A percentile compares a stretch with the other conserved stretches of the same genome.
Evolutionary conservation across 2,329 filamentous ascomycete species (phyloP).

Genomic region (Cyanodermella asteris): DNA sequence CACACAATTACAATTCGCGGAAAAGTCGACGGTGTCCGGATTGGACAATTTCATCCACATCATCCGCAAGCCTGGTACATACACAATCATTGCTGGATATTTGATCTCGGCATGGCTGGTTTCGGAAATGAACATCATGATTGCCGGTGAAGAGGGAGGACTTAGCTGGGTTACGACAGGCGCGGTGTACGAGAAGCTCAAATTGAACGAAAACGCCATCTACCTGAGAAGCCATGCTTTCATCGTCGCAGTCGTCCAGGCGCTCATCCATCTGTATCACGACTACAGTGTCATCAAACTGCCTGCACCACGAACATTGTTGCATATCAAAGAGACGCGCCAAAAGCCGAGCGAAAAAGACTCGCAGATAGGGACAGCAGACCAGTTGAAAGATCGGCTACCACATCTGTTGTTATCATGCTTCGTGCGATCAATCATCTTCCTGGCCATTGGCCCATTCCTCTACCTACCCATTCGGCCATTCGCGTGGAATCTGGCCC

Average conservation of each 20-base stretch:
- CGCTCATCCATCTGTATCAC: constrained; percentile 42
- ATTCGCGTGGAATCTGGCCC: constrained; percentile 44
- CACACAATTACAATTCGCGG: constrained; percentile 55
- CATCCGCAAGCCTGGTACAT: constrained; percentile 14
- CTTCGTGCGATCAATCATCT: constrained; percentile 16
- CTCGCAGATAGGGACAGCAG: constrained; percentile 16
- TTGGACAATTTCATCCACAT: background rate
- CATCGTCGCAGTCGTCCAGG: constrained; percentile 47
- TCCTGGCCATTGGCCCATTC: constrained; percentile 26
- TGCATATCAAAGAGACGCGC: too few species aligned
- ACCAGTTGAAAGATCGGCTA: constrained; percentile 17
- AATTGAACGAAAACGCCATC: constrained; percentile 68
- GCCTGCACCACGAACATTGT: constrained; percentile 23
- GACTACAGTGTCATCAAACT: constrained; percentile 51
- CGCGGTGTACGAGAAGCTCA: constrained; percentile 46
- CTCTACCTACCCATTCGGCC: constrained; percentile 43
- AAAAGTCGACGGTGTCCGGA: background rate
- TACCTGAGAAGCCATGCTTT: constrained; percentile 54
- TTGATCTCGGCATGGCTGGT: constrained; percentile 57
- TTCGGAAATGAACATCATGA: constrained; percentile 60
- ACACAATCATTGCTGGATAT: constrained; percentile 51
- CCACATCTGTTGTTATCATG: constrained; percentile 14
- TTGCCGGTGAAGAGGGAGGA: constrained; percentile 37
- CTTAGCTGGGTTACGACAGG: constrained; percentile 51
- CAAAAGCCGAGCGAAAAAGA: constrained; percentile 13